Base-by-base conservation (phyloP, 129 eudicot species). In the Chrysanthemum seticuspe region DNA sequence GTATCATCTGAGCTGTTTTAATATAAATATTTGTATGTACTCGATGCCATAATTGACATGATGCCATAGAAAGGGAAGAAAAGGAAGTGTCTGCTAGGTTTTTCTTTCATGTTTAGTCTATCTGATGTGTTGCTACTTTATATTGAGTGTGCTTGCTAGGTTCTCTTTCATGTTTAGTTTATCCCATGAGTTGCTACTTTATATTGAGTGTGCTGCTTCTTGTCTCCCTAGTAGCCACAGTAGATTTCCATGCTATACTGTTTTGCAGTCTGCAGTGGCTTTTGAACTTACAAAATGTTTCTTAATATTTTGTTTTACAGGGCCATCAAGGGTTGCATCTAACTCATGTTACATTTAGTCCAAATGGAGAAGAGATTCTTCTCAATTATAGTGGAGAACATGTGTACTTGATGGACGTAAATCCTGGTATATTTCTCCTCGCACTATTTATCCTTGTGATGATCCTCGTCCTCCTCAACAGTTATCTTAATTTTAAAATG, bases 301-400 rank as follows among this genome's bases (percentile, higher is more conserved):
- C 15, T 76, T 64, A 72, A 19, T 8, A 36, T 34, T 70, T 29
- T 47, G 70, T 55, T 68, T 73, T 67, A 27, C 88, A 93, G 98
- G 95, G 90, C 4, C 78, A 73, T 50, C 81, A 87, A 66, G 80
- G 89, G 81, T 84, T 88, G 86, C 97, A 90, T 75, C 81, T 90
- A 45, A 94, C 97, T 72, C 98, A 94, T 68, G 96, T 90, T 48
- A 69, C 91, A 16, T 94, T 94, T 73, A 94, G 97, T 81, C 96
- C 98, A 15, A 82, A 86, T 88, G 95, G 97, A 13, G 96, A 87
- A 75, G 98, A 94, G 81, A 81, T 90, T 74, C 91, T 94, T 45
- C 85, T 94, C 68, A 94, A 82, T 70, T 90, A 94, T 70, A 86
- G 98, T 62, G 91, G 92, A 74, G 98, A 94, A 77, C 96, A 94